Conservation (phyloP, 805 yeast species). For the Candida oleophila region DNA sequence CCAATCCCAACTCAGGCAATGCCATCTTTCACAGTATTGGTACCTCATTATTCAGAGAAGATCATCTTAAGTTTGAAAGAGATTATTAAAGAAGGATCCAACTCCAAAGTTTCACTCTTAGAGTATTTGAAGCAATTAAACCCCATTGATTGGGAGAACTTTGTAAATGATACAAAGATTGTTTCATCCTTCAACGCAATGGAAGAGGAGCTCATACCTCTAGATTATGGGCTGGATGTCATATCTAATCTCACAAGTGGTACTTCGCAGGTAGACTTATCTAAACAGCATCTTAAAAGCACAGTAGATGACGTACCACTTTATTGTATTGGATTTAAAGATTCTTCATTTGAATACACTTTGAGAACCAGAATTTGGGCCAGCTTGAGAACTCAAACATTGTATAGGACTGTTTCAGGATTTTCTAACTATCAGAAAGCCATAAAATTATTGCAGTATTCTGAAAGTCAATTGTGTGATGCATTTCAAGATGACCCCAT, state of each 20-base stretch:
- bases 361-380: slow-evolving; percentile 86
- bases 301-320: slow-evolving; percentile 64
- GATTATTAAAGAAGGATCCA: slow-evolving; percentile 43
- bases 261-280: background rate
- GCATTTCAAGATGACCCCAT: background rate
- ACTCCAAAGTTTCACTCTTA: slow-evolving; percentile 56
- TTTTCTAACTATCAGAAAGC: slow-evolving; percentile 79
- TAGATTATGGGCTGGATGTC: background rate
- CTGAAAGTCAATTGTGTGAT: slow-evolving; percentile 41
- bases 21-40: slow-evolving; percentile 51
- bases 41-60: slow-evolving; percentile 55
- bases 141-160: slow-evolving; percentile 77
- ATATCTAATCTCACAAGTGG: background rate
- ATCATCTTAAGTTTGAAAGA: slow-evolving; percentile 45
- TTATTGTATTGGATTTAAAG: slow-evolving; percentile 70
- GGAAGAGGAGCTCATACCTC: background rate
- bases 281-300: slow-evolving; percentile 11
- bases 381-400: slow-evolving; percentile 77
- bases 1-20: slow-evolving; percentile 47
- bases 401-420: slow-evolving; percentile 81
- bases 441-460: slow-evolving; percentile 61
- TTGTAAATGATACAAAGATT: slow-evolving; percentile 72
- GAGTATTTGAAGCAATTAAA: slow-evolving; percentile 76
- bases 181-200: slow-evolving; percentile 6
- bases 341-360: slow-evolving; percentile 60